Conservation (phyloP, 2,329 filamentous ascomycete species). For the Leptodontidium sp. region DNA sequence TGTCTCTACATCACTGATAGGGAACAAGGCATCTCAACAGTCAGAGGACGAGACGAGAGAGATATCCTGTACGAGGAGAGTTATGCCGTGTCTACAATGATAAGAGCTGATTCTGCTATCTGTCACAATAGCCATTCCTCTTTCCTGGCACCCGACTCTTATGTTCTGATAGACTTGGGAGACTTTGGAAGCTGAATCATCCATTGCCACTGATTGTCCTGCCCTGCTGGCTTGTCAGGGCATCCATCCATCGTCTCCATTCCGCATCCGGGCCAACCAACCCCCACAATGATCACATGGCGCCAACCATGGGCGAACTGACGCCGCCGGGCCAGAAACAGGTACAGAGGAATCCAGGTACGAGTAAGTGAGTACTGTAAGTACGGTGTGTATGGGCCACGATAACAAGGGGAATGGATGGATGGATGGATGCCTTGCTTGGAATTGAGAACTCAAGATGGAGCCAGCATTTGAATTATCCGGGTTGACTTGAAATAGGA, state of each 20-base stretch:
- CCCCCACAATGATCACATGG: slow-evolving; percentile 6
- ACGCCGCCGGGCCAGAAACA: not conserved
- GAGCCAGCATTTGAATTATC: not conserved
- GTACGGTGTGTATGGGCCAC: no score
- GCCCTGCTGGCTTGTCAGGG: not conserved
- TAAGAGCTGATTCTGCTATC: not conserved
- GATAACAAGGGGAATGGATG: not conserved
- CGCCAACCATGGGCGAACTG: not conserved
- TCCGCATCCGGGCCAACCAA: slow-evolving; percentile 16
- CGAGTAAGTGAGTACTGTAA: not conserved
- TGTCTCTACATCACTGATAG: slow-evolving; percentile 19
- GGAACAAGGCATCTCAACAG: not conserved
- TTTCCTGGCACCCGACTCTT: not conserved
- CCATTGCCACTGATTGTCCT: slow-evolving; percentile 4
- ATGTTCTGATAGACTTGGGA: not conserved
- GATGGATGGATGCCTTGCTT: not conserved
- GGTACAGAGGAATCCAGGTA: slow-evolving; percentile 11
- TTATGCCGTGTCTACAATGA: not conserved
- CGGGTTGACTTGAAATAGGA: not conserved
- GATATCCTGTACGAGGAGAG: slow-evolving; percentile 1
- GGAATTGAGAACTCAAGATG: not conserved
- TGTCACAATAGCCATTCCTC: not conserved
- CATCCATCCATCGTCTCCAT: not conserved
- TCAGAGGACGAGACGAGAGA: not conserved
- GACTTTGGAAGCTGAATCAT: slow-evolving; percentile 2